Evolutionary conservation across 2,329 filamentous ascomycete species (phyloP).

Genomic region (Apiospora sp.): DNA sequence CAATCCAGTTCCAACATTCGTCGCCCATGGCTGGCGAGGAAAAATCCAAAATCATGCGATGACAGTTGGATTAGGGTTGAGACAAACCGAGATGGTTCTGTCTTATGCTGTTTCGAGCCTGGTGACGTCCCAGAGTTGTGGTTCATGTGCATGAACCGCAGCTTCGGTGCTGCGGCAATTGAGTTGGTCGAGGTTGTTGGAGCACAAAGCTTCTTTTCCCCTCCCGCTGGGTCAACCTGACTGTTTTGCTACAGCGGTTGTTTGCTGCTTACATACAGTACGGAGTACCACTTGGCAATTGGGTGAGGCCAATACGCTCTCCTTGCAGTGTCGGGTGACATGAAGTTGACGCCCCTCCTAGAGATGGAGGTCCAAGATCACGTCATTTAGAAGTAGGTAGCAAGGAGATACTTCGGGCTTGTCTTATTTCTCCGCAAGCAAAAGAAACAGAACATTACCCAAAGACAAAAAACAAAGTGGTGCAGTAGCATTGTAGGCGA

Average conservation of each 20-base stretch:
- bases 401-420: background rate
- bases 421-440: background rate
- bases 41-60: constrained; percentile 19
- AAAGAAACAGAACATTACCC: too few relatives aligned
- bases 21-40: constrained; percentile 2
- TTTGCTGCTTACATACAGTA: background rate
- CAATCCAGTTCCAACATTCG: background rate
- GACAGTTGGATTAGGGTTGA: constrained; percentile 16
- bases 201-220: constrained; percentile 9
- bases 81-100: constrained; percentile 15
- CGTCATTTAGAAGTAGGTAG: background rate
- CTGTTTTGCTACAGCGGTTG: background rate
- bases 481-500: background rate
- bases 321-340: constrained; percentile 4
- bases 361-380: background rate
- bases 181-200: background rate
- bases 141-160: constrained; percentile 20
- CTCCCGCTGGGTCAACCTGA: background rate
- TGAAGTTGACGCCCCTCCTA: background rate
- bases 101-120: constrained; percentile 18
- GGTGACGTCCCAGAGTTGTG: constrained; percentile 17
- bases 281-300: background rate
- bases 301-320: background rate
- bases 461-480: background rate
- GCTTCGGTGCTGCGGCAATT: constrained; percentile 16